Evolutionary conservation across 257 asterid genomes (phyloP).

Genomic region (Plantago elongata): DNA sequence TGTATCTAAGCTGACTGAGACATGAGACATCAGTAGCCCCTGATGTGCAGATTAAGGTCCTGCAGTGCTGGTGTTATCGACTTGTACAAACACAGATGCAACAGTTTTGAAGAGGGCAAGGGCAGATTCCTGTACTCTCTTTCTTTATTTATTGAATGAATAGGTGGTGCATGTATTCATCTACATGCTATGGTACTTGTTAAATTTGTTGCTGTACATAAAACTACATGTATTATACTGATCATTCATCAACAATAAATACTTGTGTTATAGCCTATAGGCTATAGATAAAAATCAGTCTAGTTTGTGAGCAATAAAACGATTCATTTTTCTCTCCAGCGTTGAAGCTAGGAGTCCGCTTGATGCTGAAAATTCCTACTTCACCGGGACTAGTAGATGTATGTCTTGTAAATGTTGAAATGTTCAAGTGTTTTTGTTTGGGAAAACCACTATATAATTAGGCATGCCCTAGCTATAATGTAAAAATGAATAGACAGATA

Average conservation of each 20-base stretch:
- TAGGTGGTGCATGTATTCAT: background rate
- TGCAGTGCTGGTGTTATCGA: background rate
- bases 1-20: background rate
- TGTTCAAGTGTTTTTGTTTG: background rate
- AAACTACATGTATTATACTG: background rate
- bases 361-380: no score
- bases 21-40: background rate
- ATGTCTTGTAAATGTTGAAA: no score
- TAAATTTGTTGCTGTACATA: conserved; percentile 12
- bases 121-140: conserved; percentile 4
- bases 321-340: no score
- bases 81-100: conserved; percentile 19
- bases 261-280: background rate
- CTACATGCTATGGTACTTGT: background rate
- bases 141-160: background rate
- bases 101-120: background rate
- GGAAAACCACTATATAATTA: no score
- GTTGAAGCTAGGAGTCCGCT: no score
- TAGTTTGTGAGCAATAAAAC: no score
- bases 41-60: background rate
- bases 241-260: background rate
- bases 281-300: background rate
- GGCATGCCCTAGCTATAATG: no score
- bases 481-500: background rate
- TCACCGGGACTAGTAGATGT: no score